These are phyloP conservation scores for Paraphoma sp. DNA, from an alignment of 2,329 filamentous ascomycete genomes.

Conservation along the genomic window DNA sequence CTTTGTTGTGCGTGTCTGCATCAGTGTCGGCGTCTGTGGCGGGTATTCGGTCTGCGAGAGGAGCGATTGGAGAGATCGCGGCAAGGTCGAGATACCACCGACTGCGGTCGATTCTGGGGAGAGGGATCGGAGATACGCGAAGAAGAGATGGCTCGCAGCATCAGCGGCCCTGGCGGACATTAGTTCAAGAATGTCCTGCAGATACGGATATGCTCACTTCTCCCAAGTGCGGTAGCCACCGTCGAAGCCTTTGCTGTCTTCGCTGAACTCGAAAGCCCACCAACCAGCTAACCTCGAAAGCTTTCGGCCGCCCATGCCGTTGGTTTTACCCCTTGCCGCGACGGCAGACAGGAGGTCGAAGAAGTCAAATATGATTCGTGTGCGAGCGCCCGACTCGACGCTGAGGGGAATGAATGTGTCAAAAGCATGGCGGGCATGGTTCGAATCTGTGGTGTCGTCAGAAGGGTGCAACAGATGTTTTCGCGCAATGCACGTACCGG, in stretches of 20 bases:
- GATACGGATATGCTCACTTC: constrained; percentile 60
- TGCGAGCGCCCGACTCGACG: constrained; percentile 83
- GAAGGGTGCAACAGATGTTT: not conserved
- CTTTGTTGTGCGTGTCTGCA: constrained; percentile 82
- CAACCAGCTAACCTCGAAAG: constrained; percentile 94
- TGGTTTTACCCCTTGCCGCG: constrained; percentile 90
- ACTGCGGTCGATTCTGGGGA: constrained; percentile 76
- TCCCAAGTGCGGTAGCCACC: constrained; percentile 91
- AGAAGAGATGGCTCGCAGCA: constrained; percentile 96
- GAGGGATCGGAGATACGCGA: constrained; percentile 91
- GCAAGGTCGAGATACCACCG: constrained; percentile 83
- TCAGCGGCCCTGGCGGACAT: constrained; percentile 75
- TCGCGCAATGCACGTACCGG: constrained; percentile 64
- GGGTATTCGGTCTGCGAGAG: constrained; percentile 94
- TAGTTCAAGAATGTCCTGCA: not conserved
- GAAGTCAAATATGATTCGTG: constrained; percentile 92
- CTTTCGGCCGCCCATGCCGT: constrained; percentile 91
- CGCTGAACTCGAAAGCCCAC: constrained; percentile 96
- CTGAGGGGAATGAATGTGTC: constrained; percentile 95
- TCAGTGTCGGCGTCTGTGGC: constrained; percentile 75
- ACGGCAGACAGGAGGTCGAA: constrained; percentile 92
- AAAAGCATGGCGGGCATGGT: constrained; percentile 90
- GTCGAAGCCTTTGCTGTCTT: constrained; percentile 90
- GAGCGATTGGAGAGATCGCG: constrained; percentile 88
- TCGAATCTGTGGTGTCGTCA: constrained; percentile 70